These are phyloP conservation scores for Parafenestella ontariensis DNA, from an alignment of 2,329 filamentous ascomycete genomes.

Conservation along the genomic window DNA sequence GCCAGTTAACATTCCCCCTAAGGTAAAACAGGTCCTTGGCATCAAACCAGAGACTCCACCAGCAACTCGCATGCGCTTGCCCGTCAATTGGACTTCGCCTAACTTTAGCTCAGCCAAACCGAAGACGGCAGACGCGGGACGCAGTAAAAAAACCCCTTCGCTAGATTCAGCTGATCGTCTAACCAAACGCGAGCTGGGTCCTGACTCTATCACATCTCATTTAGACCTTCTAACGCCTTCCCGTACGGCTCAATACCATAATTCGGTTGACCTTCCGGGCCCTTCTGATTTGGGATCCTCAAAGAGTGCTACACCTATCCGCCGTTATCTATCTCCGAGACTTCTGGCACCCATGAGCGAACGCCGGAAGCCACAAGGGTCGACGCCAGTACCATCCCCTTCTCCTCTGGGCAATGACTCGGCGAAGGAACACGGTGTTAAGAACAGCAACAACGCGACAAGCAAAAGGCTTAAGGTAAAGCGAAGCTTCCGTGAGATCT, in stretches of 20 bases:
- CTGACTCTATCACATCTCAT: background rate
- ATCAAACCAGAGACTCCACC: background rate
- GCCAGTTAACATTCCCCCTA: background rate
- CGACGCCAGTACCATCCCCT: background rate
- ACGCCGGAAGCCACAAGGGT: background rate
- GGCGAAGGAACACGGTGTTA: background rate
- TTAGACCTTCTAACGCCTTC: background rate
- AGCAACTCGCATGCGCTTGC: background rate
- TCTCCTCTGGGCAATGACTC: background rate
- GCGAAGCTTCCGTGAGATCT: slow-evolving; percentile 35
- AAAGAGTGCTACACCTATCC: background rate
- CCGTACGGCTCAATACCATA: background rate
- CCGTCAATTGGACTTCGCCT: background rate
- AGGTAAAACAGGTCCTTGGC: background rate
- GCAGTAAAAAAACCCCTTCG: background rate
- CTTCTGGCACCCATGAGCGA: background rate
- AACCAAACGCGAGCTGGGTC: background rate
- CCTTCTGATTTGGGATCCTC: background rate
- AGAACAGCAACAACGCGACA: background rate
- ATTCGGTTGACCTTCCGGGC: background rate
- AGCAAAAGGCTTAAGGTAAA: slow-evolving; percentile 24
- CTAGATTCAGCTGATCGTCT: background rate
- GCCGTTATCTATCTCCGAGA: background rate
- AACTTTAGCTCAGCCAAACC: background rate
- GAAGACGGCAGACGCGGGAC: background rate